Evolutionary conservation across 2,329 filamentous ascomycete species (phyloP).

Genomic region (Colletotrichum falcatum): DNA sequence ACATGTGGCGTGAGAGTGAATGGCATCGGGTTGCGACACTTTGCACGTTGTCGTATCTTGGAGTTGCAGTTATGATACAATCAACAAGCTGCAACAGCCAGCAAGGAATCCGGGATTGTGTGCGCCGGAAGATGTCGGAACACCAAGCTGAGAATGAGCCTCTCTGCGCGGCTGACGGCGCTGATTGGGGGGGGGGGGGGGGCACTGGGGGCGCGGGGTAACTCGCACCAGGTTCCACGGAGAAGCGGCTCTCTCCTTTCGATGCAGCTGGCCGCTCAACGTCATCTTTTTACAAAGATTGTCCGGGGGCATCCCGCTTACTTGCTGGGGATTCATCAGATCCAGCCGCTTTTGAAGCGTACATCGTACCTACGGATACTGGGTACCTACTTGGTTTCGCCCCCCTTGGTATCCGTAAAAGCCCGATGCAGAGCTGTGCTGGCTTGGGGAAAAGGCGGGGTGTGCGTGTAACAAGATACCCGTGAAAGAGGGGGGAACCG

Average conservation of each 20-base stretch:
- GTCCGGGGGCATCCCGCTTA: slow-evolving; percentile 11
- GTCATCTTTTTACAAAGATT: slow-evolving; percentile 40
- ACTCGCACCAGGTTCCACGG: slow-evolving; percentile 5
- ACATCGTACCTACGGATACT: too few species aligned
- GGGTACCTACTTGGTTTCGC: not conserved
- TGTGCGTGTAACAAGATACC: not conserved
- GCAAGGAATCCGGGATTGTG: slow-evolving; percentile 16
- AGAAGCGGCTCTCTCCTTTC: slow-evolving; percentile 33
- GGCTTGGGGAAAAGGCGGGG: not conserved
- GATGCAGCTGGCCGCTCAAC: slow-evolving; percentile 33
- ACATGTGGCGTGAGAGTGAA: not conserved
- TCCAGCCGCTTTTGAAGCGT: not conserved
- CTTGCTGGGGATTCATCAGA: not conserved
- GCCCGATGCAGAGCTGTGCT: slow-evolving; percentile 27
- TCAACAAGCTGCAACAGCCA: too few species aligned
- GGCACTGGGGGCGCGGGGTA: slow-evolving; percentile 32
- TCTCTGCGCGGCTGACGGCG: slow-evolving; percentile 17
- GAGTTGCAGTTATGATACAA: slow-evolving; percentile 10
- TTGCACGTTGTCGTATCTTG: slow-evolving; percentile 2
- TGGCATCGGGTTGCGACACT: not conserved
- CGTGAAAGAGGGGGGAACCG: not conserved
- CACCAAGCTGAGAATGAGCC: slow-evolving; percentile 19
- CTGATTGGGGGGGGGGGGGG: slow-evolving; percentile 24
- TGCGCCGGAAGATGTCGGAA: slow-evolving; percentile 40
- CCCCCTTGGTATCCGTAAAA: slow-evolving; percentile 35